These are phyloP conservation scores for Tardiomyces depauwii DNA, from an alignment of 1,139 yeast genomes.

Conservation along the genomic window DNA sequence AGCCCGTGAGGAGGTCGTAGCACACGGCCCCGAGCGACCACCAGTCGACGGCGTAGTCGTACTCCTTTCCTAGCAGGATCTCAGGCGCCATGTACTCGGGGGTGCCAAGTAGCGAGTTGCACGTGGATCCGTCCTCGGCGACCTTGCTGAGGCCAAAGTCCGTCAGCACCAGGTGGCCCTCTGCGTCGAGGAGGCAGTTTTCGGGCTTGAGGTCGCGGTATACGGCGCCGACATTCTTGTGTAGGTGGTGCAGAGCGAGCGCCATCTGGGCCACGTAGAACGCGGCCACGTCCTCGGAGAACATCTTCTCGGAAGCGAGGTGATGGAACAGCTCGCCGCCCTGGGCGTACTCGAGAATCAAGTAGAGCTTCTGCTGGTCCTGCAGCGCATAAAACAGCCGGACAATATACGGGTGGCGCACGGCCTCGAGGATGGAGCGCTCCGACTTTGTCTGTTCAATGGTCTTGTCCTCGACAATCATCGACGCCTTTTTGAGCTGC, in stretches of 20 bases:
- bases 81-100: conserved; percentile 98
- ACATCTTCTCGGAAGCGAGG: conserved; percentile 69
- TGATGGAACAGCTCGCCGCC: conserved; percentile 93
- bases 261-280: conserved; percentile 83
- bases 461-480: conserved; percentile 38
- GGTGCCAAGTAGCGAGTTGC: conserved; percentile 79
- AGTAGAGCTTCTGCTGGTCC: conserved; percentile 67
- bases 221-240: conserved; percentile 70
- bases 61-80: conserved; percentile 72
- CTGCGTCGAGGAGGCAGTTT: conserved; percentile 70
- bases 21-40: conserved; percentile 93
- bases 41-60: conserved; percentile 87
- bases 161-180: conserved; percentile 75
- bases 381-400: conserved; percentile 84
- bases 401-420: conserved; percentile 81
- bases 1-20: conserved; percentile 78
- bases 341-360: conserved; percentile 75
- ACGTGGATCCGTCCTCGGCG: conserved; percentile 39
- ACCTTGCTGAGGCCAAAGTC: conserved; percentile 89
- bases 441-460: conserved; percentile 62
- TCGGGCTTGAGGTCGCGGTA: conserved; percentile 92
- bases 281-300: conserved; percentile 70
- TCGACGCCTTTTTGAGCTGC: conserved; percentile 72
- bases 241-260: conserved; percentile 71
- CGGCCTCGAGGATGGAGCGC: conserved; percentile 53